A percentile compares a stretch with the other conserved stretches of the same genome.
Conservation (phyloP, 352 stramenopile species). For the Pythium monospermum region DNA sequence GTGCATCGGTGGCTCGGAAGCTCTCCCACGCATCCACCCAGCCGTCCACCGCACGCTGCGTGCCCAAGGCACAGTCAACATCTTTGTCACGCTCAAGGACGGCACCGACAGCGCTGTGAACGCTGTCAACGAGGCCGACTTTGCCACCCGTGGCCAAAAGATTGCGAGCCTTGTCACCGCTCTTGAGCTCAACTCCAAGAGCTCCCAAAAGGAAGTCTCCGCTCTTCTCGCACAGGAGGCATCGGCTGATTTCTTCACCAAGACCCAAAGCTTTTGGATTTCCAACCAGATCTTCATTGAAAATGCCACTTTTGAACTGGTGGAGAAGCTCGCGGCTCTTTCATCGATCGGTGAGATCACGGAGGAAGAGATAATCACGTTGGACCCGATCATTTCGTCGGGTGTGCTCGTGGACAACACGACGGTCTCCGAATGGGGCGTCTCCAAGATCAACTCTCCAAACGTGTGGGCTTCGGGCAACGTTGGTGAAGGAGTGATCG, state of each 20-base stretch:
- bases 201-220: conserved; percentile 2
- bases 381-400: conserved; percentile 15
- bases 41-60: conserved; percentile 1
- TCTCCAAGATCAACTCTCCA: conserved; percentile 44
- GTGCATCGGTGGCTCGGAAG: not conserved
- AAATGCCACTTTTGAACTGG: conserved; percentile 32
- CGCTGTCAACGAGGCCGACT: conserved; percentile 16
- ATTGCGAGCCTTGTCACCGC: conserved; percentile 7
- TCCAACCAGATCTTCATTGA: conserved; percentile 58
- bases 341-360: conserved; percentile 34
- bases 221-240: conserved; percentile 12
- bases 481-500: conserved; percentile 41
- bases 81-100: conserved; percentile 30
- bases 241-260: conserved; percentile 16
- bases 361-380: conserved; percentile 37
- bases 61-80: conserved; percentile 19
- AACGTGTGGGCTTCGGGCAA: conserved; percentile 43
- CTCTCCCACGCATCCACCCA: not conserved
- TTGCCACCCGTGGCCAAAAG: conserved; percentile 11
- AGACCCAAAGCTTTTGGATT: conserved; percentile 49
- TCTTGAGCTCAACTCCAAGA: conserved; percentile 2
- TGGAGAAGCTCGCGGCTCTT: conserved; percentile 40
- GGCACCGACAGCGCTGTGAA: conserved; percentile 11
- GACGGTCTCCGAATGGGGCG: conserved; percentile 39
- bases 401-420: conserved; percentile 18